Evolutionary conservation across 805 yeast genomes (phyloP), one percentile per base, ranked within the genome.

Genomic region (Grigorovia yakushimaensis): DNA sequence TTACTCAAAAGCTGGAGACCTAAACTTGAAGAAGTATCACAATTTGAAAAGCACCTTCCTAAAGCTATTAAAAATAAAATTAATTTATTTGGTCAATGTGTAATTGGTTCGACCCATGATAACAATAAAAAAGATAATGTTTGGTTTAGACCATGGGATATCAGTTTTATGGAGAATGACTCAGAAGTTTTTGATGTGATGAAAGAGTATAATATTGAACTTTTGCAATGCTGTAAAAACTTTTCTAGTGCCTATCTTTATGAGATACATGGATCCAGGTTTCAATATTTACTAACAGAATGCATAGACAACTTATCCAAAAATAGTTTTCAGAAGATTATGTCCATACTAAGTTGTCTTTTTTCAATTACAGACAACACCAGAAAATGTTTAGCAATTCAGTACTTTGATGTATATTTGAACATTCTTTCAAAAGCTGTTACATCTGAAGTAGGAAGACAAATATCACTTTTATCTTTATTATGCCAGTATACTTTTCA

Each of bases 371-470:
- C 52, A 13, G 70, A 64, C 45, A 81, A 81, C 0, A 76, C 81
- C 1, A 66, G 87, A 45, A 73, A 77, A 72, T 63, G 66, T 80
- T 46, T 70, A 76, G 41, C 64, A 3, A 64, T 62, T 4, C 91
- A 88, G 55, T 88, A 88, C 58, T 84, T 88, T 40, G 94, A 88
- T 54, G 70, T 88, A 0, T 91, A 91, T 61, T 89, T 94, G 0
- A 73, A 77, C 10, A 39, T 62, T 10, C 52, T 60, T 13, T 60
- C 58, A 45, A 53, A 53, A 39, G 50, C 64, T 2, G 62, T 61
- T 7, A 56, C 60, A 11, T 56, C 62, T 6, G 64, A 60, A 36
- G 38, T 50, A 3, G 60, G 60, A 8, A 48, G 52, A 30, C 56
- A 56, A 43, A 52, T 58, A 8, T 49, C 61, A 19, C 27, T 59